Percentiles rank a stretch among this genome's conserved stretches.
Evolutionary conservation across 208 protist genomes (phyloP).

Genomic region (Endotrypanum monterogeii): DNA sequence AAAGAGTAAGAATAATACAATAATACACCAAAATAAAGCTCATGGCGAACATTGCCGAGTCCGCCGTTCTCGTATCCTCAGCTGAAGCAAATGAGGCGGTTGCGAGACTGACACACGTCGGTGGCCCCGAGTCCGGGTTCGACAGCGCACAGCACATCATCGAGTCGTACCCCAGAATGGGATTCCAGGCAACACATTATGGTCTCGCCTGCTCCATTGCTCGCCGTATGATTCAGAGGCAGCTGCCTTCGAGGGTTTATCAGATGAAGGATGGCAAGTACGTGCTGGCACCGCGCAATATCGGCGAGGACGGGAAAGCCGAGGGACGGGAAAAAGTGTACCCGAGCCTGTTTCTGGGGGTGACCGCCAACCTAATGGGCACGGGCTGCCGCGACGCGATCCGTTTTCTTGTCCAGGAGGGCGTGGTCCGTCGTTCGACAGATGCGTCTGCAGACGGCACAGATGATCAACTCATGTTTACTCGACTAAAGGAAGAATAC

Average conservation of each 20-base stretch:
- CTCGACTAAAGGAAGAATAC: slow-evolving; percentile 26
- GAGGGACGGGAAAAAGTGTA: slow-evolving; percentile 29
- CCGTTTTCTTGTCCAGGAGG: slow-evolving; percentile 78
- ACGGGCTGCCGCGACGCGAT: slow-evolving; percentile 84
- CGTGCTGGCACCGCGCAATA: slow-evolving; percentile 39
- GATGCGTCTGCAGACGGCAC: slow-evolving; percentile 16
- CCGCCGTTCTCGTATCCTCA: slow-evolving; percentile 57
- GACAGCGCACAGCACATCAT: slow-evolving; percentile 30
- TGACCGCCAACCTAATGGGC: slow-evolving; percentile 79
- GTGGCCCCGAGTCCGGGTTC: slow-evolving; percentile 44
- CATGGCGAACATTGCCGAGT: slow-evolving; percentile 60
- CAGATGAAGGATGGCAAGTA: slow-evolving; percentile 57
- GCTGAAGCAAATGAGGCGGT: slow-evolving; percentile 18
- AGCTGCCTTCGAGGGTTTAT: slow-evolving; percentile 55
- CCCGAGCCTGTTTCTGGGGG: slow-evolving; percentile 71
- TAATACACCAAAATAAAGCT: neutral
- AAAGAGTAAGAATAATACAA: neutral
- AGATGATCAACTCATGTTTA: slow-evolving; percentile 32
- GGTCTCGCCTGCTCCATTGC: slow-evolving; percentile 55
- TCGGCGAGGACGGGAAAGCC: slow-evolving; percentile 10
- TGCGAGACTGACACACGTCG: slow-evolving; percentile 35
- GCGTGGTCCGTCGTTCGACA: slow-evolving; percentile 35
- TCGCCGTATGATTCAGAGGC: slow-evolving; percentile 49
- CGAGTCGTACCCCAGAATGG: slow-evolving; percentile 43
- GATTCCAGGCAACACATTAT: slow-evolving; percentile 83